These are phyloP conservation scores for Erucastrum elatum DNA, from an alignment of 345 rosid genomes.

Conservation along the genomic window DNA sequence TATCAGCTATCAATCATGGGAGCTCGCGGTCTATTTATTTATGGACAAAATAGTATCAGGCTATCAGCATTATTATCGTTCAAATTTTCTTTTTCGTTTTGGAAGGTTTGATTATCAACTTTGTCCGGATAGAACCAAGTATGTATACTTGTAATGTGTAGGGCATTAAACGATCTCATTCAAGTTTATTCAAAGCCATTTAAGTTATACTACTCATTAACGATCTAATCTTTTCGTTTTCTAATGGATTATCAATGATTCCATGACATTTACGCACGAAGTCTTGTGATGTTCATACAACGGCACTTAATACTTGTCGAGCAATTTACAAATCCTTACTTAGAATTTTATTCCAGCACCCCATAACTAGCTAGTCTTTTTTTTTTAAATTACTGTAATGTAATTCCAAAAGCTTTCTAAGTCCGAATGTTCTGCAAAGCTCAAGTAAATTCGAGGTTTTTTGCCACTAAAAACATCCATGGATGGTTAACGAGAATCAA, in stretches of 20 bases:
- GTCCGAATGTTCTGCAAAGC: too few relatives aligned
- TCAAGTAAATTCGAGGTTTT: too few relatives aligned
- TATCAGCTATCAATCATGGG: constrained; percentile 34
- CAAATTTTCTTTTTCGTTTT: not conserved
- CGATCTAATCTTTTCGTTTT: not conserved
- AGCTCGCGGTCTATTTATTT: constrained; percentile 20
- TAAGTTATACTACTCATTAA: not conserved
- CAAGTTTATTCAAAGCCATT: not conserved
- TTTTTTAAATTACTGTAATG: too few relatives aligned
- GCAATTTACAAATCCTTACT: not conserved
- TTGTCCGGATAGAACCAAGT: constrained; percentile 19
- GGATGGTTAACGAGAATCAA: too few relatives aligned
- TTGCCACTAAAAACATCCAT: too few relatives aligned
- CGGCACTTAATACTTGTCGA: not conserved
- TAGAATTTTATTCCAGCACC: not conserved
- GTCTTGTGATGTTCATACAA: constrained; percentile 20
- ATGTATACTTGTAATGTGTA: constrained; percentile 10
- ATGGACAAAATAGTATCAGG: constrained; percentile 11
- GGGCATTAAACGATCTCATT: constrained; percentile 22
- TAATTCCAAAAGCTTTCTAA: too few relatives aligned
- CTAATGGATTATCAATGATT: not conserved
- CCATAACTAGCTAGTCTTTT: not conserved
- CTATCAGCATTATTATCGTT: not conserved
- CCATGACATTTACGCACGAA: constrained; percentile 19
- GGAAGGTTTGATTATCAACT: constrained; percentile 7